Evolutionary conservation across 2,329 filamentous ascomycete genomes (phyloP), one percentile per base, ranked within the genome.

Genomic region (Trematosphaeria pertusa): DNA sequence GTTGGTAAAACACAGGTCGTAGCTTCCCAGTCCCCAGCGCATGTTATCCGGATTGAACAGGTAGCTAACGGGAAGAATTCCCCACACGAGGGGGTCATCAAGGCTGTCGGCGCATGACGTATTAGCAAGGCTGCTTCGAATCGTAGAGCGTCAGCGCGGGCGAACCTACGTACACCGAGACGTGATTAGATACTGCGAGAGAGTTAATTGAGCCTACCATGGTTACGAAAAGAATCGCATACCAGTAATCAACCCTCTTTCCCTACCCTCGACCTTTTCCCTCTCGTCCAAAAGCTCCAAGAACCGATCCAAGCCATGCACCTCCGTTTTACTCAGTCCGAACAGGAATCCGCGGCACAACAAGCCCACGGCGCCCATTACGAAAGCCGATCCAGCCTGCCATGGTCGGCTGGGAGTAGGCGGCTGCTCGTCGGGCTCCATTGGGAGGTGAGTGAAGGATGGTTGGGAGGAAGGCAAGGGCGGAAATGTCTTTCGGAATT

Each of bases 71-170:
- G 94, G 94, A 3, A 99, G 76, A 26, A 91, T 84, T 14, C 93
- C 94, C 93, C 93, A 99, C 59, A 97, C 86, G 48, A 97, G 75
- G 19, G 94, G 94, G 75, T 99, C 94, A 73, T 99, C 94, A 61
- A 97, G 76, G 48, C 93, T 97, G 70, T 56, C 35, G 31, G 43
- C 37, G 36, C 30, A 43, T 22, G 28, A 52, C 43, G 51, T 17
- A 46, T 47, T 28, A 52, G 56, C 37, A 58, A 59, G 40, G 40
- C 50, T 46, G 60, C 43, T 53, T 43, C 11, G 21, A 12, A 31
- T 30, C 19, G 37, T 12, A 31, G 32, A 15, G 34, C 43, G 34
- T 31, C 37, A 40, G 19, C 4, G 20, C 21, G 33, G 50, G 51
- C 45, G 46, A 69, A 73, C 67, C 57, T 71, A 87, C 88, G 74